Conservation (phyloP, 495 filamentous ascomycete genomes). For the Xylaria curta region DNA sequence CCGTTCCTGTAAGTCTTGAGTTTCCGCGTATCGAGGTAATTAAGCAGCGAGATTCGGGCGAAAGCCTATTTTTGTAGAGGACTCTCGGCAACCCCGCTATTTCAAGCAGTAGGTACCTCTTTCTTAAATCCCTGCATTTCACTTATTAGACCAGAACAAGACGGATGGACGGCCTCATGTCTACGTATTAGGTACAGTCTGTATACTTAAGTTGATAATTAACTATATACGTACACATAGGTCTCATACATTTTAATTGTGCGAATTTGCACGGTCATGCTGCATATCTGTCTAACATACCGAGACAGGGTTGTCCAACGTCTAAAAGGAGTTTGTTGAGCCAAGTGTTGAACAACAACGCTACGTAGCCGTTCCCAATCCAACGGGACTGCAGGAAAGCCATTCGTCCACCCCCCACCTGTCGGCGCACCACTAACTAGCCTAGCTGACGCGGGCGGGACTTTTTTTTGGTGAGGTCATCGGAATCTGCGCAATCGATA, state of each 20-base stretch:
- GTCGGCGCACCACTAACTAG: background rate
- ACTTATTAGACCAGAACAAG: background rate
- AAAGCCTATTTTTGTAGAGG: background rate
- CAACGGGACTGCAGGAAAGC: background rate
- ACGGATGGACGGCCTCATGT: background rate
- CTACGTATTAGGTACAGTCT: too few relatives aligned
- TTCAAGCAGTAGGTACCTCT: background rate
- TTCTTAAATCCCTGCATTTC: background rate
- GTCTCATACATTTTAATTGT: background rate
- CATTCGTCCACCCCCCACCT: background rate
- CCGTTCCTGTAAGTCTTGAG: background rate
- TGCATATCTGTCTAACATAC: background rate
- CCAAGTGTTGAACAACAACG: background rate
- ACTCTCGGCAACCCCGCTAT: background rate
- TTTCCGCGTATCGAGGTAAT: constrained; percentile 1
- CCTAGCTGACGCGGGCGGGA: background rate
- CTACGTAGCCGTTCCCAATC: background rate
- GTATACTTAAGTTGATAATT: background rate
- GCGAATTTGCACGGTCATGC: background rate
- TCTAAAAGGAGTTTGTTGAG: background rate
- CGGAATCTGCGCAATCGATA: constrained; percentile 24
- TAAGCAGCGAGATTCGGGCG: background rate
- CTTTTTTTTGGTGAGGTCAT: constrained; percentile 25
- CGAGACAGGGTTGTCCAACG: background rate
- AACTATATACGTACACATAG: background rate